Conservation (phyloP, 345 rosid species). For the Tarenaya hassleriana region DNA sequence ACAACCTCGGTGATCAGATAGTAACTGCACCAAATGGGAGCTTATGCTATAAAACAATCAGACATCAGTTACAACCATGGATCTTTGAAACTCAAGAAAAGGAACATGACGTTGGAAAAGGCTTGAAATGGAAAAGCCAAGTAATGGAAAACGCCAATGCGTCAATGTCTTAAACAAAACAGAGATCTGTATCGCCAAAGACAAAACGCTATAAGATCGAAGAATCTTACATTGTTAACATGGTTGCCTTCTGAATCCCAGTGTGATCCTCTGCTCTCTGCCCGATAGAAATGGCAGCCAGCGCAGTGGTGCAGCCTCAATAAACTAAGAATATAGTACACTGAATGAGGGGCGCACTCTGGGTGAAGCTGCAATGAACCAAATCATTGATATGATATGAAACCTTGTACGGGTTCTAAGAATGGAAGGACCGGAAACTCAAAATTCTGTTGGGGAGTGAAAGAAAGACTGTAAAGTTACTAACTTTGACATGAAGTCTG, state of each 20-base stretch:
- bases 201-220: constrained; percentile 2
- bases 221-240: constrained; percentile 46
- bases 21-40: too few relatives aligned
- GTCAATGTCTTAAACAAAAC: too few relatives aligned
- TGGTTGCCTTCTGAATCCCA: constrained; percentile 93
- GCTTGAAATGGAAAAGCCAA: too few relatives aligned
- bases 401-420: neutral
- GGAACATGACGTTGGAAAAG: too few relatives aligned
- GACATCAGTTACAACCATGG: too few relatives aligned
- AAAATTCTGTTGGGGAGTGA: neutral
- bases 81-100: too few relatives aligned
- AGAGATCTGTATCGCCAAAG: constrained; percentile 2
- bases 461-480: constrained; percentile 14
- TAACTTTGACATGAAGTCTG: constrained; percentile 72
- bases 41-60: too few relatives aligned
- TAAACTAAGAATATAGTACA: constrained; percentile 76
- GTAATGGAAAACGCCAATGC: too few relatives aligned
- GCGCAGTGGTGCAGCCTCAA: constrained; percentile 67
- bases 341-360: constrained; percentile 88
- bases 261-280: constrained; percentile 60
- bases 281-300: constrained; percentile 86
- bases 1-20: too few relatives aligned
- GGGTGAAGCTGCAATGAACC: constrained; percentile 69
- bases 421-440: neutral
- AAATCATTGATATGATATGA: constrained; percentile 14